Evolutionary conservation across 148 eudicot genomes (phyloP).

Genomic region (Pouteria glomerata): DNA sequence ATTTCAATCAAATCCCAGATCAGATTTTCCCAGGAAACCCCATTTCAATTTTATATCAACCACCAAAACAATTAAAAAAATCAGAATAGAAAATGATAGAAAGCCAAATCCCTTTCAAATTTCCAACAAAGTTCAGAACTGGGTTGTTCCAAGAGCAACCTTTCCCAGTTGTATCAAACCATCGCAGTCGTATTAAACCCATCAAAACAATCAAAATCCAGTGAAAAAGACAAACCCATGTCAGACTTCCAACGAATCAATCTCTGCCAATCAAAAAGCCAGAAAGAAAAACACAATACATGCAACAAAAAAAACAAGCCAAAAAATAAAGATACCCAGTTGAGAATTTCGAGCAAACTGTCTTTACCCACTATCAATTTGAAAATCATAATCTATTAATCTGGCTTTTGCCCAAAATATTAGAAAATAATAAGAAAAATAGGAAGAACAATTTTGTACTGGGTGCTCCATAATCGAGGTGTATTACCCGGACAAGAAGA

Average conservation of each 20-base stretch:
- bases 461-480: no score
- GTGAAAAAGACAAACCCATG: slow-evolving; percentile 12
- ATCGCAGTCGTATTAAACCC: no score
- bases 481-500: no score
- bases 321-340: no score
- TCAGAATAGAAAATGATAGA: not conserved
- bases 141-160: not conserved
- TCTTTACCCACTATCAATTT: no score
- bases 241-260: slow-evolving; percentile 12
- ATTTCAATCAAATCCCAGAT: not conserved
- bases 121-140: not conserved
- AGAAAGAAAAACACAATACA: not conserved
- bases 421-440: not conserved
- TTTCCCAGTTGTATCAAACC: slow-evolving; percentile 10
- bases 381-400: not conserved
- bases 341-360: no score
- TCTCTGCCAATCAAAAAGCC: not conserved
- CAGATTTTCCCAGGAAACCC: not conserved
- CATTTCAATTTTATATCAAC: not conserved
- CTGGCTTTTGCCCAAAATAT: not conserved
- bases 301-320: not conserved
- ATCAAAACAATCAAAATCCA: not conserved
- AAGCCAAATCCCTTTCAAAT: not conserved
- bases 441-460: no score
- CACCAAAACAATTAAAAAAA: not conserved